Percentiles rank a stretch among this genome's conserved stretches.
Conservation (phyloP, 768 basidiomycete species). For the Rhodosporidiobolus sp. region DNA sequence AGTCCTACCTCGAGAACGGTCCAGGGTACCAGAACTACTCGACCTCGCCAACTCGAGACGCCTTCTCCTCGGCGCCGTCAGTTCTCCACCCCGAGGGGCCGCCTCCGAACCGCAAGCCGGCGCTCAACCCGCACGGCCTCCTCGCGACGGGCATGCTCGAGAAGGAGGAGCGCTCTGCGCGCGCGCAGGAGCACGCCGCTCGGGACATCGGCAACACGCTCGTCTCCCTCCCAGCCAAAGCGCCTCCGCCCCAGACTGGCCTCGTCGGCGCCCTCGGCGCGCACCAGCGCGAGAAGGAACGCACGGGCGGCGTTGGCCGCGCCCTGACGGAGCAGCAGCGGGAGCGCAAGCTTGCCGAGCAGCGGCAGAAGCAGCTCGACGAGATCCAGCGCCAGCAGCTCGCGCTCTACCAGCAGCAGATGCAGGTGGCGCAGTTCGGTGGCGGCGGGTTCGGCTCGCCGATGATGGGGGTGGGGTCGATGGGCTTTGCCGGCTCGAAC, state of each 20-base stretch:
- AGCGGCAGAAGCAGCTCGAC: conserved; percentile 86
- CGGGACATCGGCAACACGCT: conserved; percentile 85
- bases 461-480: conserved; percentile 43
- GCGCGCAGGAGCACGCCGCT: conserved; percentile 88
- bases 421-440: conserved; percentile 41
- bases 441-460: conserved; percentile 41
- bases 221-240: conserved; percentile 92
- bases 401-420: conserved; percentile 30
- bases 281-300: conserved; percentile 88
- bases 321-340: conserved; percentile 91
- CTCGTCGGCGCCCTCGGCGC: conserved; percentile 93
- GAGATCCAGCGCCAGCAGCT: conserved; percentile 37
- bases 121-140: conserved; percentile 56
- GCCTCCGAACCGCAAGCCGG: conserved; percentile 16
- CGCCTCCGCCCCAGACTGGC: conserved; percentile 90
- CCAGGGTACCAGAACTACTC: conserved; percentile 65
- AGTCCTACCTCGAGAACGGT: conserved; percentile 35
- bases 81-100: too few relatives aligned
- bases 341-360: conserved; percentile 85
- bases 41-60: conserved; percentile 41
- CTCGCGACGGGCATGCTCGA: conserved; percentile 93
- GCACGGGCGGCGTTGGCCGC: conserved; percentile 92
- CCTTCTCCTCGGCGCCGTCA: too few relatives aligned
- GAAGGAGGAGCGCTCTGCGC: conserved; percentile 91
- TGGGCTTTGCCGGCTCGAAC: conserved; percentile 42